phyloP scores from a whole-genome alignment of 345 rosid species.

The Sonneratia alba region DNA sequence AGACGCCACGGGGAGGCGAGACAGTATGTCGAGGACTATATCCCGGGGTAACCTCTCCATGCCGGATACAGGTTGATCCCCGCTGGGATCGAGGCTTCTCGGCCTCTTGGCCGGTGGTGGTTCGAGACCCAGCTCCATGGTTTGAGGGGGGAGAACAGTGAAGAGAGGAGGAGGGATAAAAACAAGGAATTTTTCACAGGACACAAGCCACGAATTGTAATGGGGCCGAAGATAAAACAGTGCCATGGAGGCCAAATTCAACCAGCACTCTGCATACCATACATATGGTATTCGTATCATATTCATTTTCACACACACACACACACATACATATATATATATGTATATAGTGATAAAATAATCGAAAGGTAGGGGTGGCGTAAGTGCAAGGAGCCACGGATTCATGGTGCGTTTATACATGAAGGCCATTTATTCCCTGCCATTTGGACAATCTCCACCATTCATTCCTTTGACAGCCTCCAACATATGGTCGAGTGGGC shows the following conservation, averaged over 20 bases:
- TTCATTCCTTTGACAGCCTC: not conserved
- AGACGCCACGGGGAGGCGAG: slow-evolving; percentile 26
- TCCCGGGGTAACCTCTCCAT: slow-evolving; percentile 25
- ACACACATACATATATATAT: not conserved
- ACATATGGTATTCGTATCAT: not conserved
- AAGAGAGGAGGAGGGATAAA: not conserved
- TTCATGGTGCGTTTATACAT: not conserved
- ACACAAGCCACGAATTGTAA: not conserved
- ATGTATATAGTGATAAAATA: not conserved
- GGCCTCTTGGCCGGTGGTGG: slow-evolving; percentile 3
- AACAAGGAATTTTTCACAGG: not conserved
- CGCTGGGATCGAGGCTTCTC: not conserved
- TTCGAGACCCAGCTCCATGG: slow-evolving; percentile 7
- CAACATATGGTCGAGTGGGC: not conserved
- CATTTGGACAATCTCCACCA: not conserved
- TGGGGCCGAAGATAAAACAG: too few relatives aligned
- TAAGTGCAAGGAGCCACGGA: not conserved
- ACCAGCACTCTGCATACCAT: not conserved
- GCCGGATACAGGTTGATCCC: slow-evolving; percentile 1
- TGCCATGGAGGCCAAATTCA: too few relatives aligned
- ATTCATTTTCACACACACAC: not conserved
- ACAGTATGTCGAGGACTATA: slow-evolving; percentile 19
- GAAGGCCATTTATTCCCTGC: not conserved
- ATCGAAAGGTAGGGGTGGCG: not conserved
- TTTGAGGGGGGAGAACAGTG: too few relatives aligned